Conservation (phyloP, 352 stramenopile genomes). For the Blastocystis sp. region DNA sequence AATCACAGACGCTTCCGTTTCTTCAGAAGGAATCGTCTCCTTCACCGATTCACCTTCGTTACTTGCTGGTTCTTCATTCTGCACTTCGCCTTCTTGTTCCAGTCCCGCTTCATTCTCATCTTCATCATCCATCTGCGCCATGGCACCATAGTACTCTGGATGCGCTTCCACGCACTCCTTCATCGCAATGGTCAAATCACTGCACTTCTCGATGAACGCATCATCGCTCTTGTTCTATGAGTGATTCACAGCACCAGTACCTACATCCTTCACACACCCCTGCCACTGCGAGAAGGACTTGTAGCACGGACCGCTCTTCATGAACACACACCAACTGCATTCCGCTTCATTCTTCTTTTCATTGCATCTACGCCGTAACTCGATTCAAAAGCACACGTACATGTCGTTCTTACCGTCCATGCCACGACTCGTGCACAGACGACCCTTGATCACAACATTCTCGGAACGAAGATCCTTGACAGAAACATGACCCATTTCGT, state of each 20-base stretch:
- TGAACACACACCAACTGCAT: conserved; percentile 88
- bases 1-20: too few relatives aligned
- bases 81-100: too few relatives aligned
- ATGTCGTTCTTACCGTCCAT: conserved; percentile 70
- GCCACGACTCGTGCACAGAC: conserved; percentile 61
- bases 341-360: conserved; percentile 80
- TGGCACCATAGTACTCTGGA: conserved; percentile 85
- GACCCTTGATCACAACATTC: conserved; percentile 37
- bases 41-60: too few relatives aligned
- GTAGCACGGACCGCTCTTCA: conserved; percentile 85
- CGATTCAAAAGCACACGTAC: background rate
- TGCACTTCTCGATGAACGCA: conserved; percentile 84
- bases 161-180: conserved; percentile 85
- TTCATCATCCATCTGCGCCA: conserved; percentile 78
- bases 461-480: conserved; percentile 62
- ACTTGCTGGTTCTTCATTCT: too few relatives aligned
- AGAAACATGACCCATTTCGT: conserved; percentile 10
- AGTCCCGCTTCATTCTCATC: background rate
- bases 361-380: conserved; percentile 46
- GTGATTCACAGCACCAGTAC: background rate
- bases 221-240: conserved; percentile 67
- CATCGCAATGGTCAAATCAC: conserved; percentile 81
- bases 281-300: conserved; percentile 84
- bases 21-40: too few relatives aligned
- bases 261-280: conserved; percentile 81